A percentile compares a stretch with the other conserved stretches of the same genome.
These are phyloP conservation scores for Xylariomycetidae sp. DNA, from an alignment of 2,329 filamentous ascomycete genomes.

Conservation along the genomic window DNA sequence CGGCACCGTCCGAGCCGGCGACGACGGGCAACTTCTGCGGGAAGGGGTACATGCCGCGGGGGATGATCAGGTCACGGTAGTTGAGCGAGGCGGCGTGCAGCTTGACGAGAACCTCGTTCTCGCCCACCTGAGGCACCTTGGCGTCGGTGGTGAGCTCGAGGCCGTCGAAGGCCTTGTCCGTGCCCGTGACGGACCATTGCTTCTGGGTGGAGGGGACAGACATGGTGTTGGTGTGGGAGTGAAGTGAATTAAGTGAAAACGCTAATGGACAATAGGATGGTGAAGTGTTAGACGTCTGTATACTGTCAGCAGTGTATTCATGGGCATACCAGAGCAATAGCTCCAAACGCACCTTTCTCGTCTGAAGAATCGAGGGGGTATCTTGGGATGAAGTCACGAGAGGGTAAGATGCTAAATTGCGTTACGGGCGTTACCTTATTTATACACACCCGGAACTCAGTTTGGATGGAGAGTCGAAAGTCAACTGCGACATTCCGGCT, in stretches of 20 bases:
- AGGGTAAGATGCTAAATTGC: too few relatives aligned
- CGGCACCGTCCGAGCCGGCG: slow-evolving; percentile 47
- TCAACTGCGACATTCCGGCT: too few relatives aligned
- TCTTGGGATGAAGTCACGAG: too few relatives aligned
- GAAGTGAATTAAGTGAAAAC: background rate
- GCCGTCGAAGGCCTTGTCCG: slow-evolving; percentile 50
- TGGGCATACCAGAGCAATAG: too few relatives aligned
- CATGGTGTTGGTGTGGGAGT: slow-evolving; percentile 4
- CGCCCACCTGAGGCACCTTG: slow-evolving; percentile 54
- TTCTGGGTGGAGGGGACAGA: slow-evolving; percentile 20
- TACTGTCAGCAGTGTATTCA: too few relatives aligned
- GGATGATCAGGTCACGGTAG: slow-evolving; percentile 48
- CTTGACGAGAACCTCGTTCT: slow-evolving; percentile 67
- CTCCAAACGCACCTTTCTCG: too few relatives aligned
- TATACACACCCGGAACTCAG: too few relatives aligned
- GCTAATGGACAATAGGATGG: background rate
- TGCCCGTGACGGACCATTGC: slow-evolving; percentile 50
- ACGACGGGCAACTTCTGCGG: slow-evolving; percentile 37
- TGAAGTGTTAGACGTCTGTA: too few relatives aligned
- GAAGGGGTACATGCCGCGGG: slow-evolving; percentile 42
- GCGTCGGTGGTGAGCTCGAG: slow-evolving; percentile 49
- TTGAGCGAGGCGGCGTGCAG: slow-evolving; percentile 48
- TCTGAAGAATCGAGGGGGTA: too few relatives aligned
- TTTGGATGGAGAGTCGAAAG: too few relatives aligned
- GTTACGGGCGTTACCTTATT: too few relatives aligned